Percentiles rank a stretch among this genome's conserved stretches.
Evolutionary conservation across 805 yeast genomes (phyloP).

Genomic region (Jamesozyma rosinii): DNA sequence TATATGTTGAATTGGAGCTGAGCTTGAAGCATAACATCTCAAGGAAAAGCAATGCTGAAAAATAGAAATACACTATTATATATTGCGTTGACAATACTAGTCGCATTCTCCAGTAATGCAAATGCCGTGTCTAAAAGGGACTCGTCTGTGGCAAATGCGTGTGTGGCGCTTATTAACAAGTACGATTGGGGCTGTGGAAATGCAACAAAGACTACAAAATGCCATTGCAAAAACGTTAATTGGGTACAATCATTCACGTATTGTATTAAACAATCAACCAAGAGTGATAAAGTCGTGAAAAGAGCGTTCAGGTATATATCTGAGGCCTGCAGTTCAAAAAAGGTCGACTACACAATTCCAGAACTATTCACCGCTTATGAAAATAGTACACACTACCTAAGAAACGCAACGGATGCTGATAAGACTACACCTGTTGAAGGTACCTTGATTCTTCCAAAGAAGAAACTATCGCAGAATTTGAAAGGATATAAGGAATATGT

Average conservation of each 20-base stretch:
- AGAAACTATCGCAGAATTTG: neutral
- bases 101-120: no score
- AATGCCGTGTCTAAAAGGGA: no score
- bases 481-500: conserved; percentile 29
- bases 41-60: no score
- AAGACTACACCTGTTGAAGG: neutral
- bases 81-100: no score
- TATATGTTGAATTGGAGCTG: no score
- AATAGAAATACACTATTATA: no score
- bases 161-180: neutral
- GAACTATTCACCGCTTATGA: neutral
- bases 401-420: neutral
- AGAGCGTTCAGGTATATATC: neutral
- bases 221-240: neutral
- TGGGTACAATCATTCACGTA: neutral
- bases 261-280: neutral
- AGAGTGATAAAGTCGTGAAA: neutral
- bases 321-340: neutral
- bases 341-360: neutral
- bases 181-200: neutral
- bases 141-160: neutral
- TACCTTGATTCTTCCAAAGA: neutral
- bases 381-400: neutral
- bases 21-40: no score
- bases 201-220: neutral